These are phyloP conservation scores for Blastocystis sp. DNA, from an alignment of 352 stramenopile species.

Conservation along the genomic window DNA sequence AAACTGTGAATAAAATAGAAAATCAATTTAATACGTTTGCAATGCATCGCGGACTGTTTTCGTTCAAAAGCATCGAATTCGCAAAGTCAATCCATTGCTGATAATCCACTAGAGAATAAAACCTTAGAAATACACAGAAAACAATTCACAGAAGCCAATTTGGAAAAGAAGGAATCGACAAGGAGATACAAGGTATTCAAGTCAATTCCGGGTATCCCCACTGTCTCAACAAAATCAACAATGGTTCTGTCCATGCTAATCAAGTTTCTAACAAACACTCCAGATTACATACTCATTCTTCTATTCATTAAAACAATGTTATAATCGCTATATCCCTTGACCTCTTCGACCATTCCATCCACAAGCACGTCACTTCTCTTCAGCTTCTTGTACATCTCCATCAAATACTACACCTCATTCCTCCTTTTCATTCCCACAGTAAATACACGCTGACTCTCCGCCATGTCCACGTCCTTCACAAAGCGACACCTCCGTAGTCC, in stretches of 20 bases:
- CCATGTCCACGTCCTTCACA: slow-evolving; percentile 55
- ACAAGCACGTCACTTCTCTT: background rate
- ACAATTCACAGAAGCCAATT: background rate
- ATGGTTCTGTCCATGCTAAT: background rate
- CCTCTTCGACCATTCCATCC: slow-evolving; percentile 18
- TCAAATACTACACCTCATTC: slow-evolving; percentile 9
- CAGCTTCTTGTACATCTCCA: slow-evolving; percentile 37
- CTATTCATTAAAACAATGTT: background rate
- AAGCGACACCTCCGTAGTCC: background rate
- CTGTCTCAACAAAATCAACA: background rate
- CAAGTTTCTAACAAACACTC: background rate
- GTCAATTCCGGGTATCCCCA: background rate
- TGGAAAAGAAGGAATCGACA: background rate
- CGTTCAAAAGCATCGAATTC: background rate
- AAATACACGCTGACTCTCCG: background rate
- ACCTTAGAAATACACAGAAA: background rate
- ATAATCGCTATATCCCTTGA: slow-evolving; percentile 20
- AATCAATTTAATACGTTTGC: background rate
- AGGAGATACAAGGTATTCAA: background rate
- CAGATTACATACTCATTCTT: background rate
- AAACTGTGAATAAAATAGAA: background rate
- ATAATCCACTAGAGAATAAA: background rate
- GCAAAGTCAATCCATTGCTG: background rate
- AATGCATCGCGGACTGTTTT: background rate
- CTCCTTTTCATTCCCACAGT: background rate